Base-by-base conservation (phyloP, 768 basidiomycete species). In the Leucocoprinus birnbaumii region DNA sequence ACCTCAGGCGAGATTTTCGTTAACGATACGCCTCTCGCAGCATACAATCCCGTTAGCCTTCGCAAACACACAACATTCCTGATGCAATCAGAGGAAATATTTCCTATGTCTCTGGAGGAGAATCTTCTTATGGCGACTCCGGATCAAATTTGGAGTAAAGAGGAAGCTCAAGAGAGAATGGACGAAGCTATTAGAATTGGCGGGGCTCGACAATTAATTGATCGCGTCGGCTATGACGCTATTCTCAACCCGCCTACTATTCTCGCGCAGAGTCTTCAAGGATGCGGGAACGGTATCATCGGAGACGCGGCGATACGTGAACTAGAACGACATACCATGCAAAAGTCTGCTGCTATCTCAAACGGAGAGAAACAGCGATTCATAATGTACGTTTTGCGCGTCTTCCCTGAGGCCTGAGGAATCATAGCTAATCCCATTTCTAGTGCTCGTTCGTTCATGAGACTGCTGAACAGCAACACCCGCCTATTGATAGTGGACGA, bases 401-500 rank as follows among this genome's bases (percentile, higher is more conserved):
- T 51, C 41, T 31, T 53, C 34, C 55, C 35, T 21, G 41, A 34
- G 18, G n/a, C 41, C 16, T 21, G 21, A 45, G 22, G 18, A 22
- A 41, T 16, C 13, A 41, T 16, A 16, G 7, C 40, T 19, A 16
- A 41, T 3, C 35, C 19, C 25, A 55, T 55, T 27, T 45, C 9
- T 51, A 80, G 78, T 41, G 73, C 77, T 10, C 74, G 77, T 16
- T 73, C 65, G 9, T 73, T 76, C 48, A 70, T 74, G 67, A 66
- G 70, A 48, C 49, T 66, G 37, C 63, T 62, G 46, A 66, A 62
- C 35, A 62, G 60, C 10, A 57, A 72, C 9, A 71, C 71, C 3
- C 70, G 67, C n/a, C 70, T 85, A 3, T 59, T 83, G 14, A 66
- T 80, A 13, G 67, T 79, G 6, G 84, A 85, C 55, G 81, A 84